A percentile compares a stretch with the other conserved stretches of the same genome.
phyloP scores from a whole-genome alignment of 805 yeast genomes.

The Monosporozyma siamensis region DNA sequence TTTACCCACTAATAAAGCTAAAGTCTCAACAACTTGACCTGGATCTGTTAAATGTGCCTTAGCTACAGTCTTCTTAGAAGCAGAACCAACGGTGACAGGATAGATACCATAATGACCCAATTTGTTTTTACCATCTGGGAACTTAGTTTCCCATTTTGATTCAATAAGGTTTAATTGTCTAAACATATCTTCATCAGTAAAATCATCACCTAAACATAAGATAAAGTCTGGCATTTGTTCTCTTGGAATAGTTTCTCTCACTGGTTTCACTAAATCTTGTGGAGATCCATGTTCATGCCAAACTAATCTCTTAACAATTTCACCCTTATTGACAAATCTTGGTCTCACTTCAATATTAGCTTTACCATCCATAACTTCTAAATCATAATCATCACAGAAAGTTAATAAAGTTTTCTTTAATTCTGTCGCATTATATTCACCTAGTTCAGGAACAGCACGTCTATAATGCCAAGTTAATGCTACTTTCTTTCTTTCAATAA shows the following conservation, averaged over 20 bases:
- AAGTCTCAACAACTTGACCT: constrained; percentile 69
- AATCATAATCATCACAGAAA: constrained; percentile 62
- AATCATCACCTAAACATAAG: constrained; percentile 89
- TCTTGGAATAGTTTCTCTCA: constrained; percentile 28
- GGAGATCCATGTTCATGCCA: constrained; percentile 50
- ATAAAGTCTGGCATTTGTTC: constrained; percentile 70
- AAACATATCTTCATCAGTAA: constrained; percentile 98
- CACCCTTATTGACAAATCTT: constrained; percentile 89
- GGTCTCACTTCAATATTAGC: constrained; percentile 98
- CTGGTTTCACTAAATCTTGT: constrained; percentile 33
- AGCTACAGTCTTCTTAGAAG: constrained; percentile 76
- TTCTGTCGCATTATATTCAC: constrained; percentile 73
- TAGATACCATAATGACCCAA: constrained; percentile 54
- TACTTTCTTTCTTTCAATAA: constrained; percentile 78
- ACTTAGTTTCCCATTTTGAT: constrained; percentile 29
- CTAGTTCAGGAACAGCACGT: constrained; percentile 87
- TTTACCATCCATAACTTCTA: constrained; percentile 95
- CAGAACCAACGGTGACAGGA: constrained; percentile 90
- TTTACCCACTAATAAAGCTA: constrained; percentile 71
- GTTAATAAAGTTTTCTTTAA: constrained; percentile 54
- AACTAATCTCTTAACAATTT: constrained; percentile 76
- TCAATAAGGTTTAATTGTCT: constrained; percentile 60
- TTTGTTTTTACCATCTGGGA: constrained; percentile 34
- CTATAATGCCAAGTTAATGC: constrained; percentile 98
- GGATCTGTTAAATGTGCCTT: constrained; percentile 82